Evolutionary conservation across 2,329 filamentous ascomycete genomes (phyloP), one percentile per base, ranked within the genome.

Genomic region (Fonsecaea pugnacius): DNA sequence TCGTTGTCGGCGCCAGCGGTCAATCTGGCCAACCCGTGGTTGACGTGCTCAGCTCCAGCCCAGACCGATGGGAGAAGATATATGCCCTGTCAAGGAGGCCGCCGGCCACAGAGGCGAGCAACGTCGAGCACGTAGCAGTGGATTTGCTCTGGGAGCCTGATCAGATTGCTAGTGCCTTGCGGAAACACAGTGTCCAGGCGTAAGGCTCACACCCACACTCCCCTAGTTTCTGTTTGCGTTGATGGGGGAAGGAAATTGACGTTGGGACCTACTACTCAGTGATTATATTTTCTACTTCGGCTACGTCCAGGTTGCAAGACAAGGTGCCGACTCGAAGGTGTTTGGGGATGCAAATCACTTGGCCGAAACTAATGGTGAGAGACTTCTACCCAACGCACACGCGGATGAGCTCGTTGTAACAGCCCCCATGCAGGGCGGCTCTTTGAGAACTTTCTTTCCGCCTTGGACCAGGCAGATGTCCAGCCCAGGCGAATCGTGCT

Each of bases 31-130:
- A 53, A 33, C 54, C 61, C 18, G 35, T 63, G 54, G 54, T 63
- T 18, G 55, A 63, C 27, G 61, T 63, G 43, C 61, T 63, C 1
- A 48, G 61, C 43, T 10, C 43, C n/a, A 59, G 30, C n/a, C 60
- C 70, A 50, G 62, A 79, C 48, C 75, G 82, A 62, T 85, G 83
- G 83, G 75, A 71, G 8, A 84, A 83, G 65, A 79, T 85, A 53
- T 84, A 82, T 70, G 78, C 79, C 50, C 70, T 84, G 1, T 82
- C 78, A 1, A 71, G 82, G 12, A 74, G 81, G 3, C 78, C 81
- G 9, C 82, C 82, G 9, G 40, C 43, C 1, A 58, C 61, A 52
- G 30, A 40, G 14, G 61, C 54, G 55, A 53, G 43, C 24, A 63
- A 33, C 46, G 54, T 63, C 61, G 61, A 63, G 43, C 55, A 58